Evolutionary conservation across 805 yeast genomes (phyloP).

Genomic region (Sugiyamaella lignohabitans): DNA sequence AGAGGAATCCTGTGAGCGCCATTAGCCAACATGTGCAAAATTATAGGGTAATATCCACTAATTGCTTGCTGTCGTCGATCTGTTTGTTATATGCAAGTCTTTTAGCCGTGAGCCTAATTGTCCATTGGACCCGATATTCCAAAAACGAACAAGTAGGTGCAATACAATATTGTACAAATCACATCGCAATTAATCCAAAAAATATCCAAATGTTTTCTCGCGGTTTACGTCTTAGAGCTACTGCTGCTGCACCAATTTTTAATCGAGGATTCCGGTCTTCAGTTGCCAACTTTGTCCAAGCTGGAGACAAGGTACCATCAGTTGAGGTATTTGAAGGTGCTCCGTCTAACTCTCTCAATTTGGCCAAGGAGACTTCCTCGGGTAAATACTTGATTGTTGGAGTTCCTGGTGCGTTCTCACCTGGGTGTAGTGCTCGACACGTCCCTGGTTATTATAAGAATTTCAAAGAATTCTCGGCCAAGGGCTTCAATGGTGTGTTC

Average conservation of each 20-base stretch:
- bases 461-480: conserved; percentile 46
- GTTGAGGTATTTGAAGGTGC: conserved; percentile 49
- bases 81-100: no score
- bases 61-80: no score
- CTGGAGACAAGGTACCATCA: conserved; percentile 59
- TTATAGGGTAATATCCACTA: no score
- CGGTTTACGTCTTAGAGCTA: neutral
- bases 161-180: no score
- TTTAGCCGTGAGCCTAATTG: no score
- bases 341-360: conserved; percentile 56
- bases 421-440: conserved; percentile 67
- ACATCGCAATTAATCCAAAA: no score
- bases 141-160: no score
- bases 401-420: conserved; percentile 75
- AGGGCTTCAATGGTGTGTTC: conserved; percentile 59
- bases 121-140: no score
- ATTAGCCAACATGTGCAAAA: no score
- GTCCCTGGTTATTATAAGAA: conserved; percentile 65
- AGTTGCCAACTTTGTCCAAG: conserved; percentile 35
- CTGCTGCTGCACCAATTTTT: neutral
- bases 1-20: neutral
- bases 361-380: conserved; percentile 40
- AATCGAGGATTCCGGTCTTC: conserved; percentile 15
- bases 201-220: neutral
- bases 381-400: conserved; percentile 55